Base-by-base conservation (phyloP, 2,329 filamentous ascomycete genomes). In the Endocalyx cinctus region DNA sequence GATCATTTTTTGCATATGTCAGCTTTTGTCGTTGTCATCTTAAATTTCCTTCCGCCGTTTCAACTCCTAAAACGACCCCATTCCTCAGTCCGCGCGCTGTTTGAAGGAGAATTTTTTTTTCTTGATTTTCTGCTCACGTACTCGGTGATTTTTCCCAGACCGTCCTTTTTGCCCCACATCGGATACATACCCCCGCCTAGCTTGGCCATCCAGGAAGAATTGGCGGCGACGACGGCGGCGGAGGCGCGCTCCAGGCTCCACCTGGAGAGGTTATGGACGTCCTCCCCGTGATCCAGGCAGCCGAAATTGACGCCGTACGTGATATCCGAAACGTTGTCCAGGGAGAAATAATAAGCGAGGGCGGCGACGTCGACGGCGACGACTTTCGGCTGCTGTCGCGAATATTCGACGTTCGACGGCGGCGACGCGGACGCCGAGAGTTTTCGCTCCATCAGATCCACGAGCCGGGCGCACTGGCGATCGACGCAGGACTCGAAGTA, bases 291-390 rank as follows among this genome's bases (percentile, higher is more conserved):
- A 17, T 55, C 52, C 18, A 70, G 56, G 43, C 64, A 58, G 10
- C 65, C 66, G 39, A 67, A 67, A 3, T 59, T 34, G 17, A 52
- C 34, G 17, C 65, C 63, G 23, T 66, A 61, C 4, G 60, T 60
- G 18, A 71, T 37, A 26, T 65, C 57, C 14, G 59, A 62, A 22
- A 71, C 59, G 6, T 69, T 62, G 37, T 70, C 67, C 6, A 70
- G 51, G 2, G 64, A 60, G 35, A 70, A 64, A 48, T 56, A 65
- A 11, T 60, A 57, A 5, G 61, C 55, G 17, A 57, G 55, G 6
- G 44, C 40, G 10, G 58, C 60, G 8, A 69, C 44, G 34, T 69
- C 62, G 38, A 69, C 49, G 1, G 42, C 43, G 10, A 35, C 39
- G n/a, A n/a, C n/a, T n/a, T n/a, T n/a, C n/a, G n/a, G n/a, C n/a